Conservation (phyloP, 2,329 filamentous ascomycete species). For the Colletotrichum paranaense region DNA sequence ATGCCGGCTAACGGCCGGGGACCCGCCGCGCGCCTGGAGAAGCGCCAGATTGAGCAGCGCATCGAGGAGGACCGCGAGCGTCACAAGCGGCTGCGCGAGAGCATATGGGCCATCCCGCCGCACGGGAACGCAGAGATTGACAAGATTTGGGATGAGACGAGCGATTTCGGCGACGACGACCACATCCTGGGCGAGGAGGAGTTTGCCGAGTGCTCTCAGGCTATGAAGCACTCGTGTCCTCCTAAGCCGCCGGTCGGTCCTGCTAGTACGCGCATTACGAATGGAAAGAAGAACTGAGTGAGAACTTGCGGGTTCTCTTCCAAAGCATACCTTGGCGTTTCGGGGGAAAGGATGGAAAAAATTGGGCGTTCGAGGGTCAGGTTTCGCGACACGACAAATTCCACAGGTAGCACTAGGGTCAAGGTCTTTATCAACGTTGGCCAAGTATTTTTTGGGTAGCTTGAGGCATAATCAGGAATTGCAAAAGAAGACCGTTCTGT, state of each 20-base stretch:
- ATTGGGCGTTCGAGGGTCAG: conserved; percentile 14
- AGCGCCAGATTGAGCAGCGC: conserved; percentile 91
- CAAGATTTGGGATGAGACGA: conserved; percentile 87
- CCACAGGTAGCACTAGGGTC: background rate
- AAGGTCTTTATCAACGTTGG: background rate
- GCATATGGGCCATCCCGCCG: conserved; percentile 87
- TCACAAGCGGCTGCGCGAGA: conserved; percentile 91
- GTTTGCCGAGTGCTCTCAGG: conserved; percentile 55
- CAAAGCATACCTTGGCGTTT: conserved; percentile 24
- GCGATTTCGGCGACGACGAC: conserved; percentile 90
- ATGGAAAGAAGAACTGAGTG: conserved; percentile 31
- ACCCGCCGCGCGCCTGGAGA: conserved; percentile 67
- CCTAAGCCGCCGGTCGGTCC: conserved; percentile 30
- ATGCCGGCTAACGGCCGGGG: conserved; percentile 48
- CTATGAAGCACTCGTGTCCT: conserved; percentile 33
- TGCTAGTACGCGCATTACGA: conserved; percentile 26
- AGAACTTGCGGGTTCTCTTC: background rate
- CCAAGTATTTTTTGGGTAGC: background rate
- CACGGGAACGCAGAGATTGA: conserved; percentile 77
- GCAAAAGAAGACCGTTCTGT: background rate
- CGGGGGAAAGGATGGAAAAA: background rate
- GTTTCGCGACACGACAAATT: background rate
- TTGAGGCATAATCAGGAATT: background rate
- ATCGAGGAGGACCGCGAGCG: conserved; percentile 97
- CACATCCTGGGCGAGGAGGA: conserved; percentile 83